Conservation (phyloP, 176 grass and related monocot genomes). For the Oryza meridionalis region DNA sequence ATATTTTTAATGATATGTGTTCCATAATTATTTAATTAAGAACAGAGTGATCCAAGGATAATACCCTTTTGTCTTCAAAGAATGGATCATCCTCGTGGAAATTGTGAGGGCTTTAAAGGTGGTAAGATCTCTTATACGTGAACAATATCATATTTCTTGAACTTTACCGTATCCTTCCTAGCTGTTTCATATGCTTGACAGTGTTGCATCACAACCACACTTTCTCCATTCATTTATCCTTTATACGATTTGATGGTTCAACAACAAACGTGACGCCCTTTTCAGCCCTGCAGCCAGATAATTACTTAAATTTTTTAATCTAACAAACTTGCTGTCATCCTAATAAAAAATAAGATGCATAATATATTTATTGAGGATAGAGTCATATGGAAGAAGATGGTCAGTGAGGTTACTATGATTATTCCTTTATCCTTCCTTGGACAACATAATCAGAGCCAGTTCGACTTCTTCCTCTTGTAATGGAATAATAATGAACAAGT, state of each 20-base stretch:
- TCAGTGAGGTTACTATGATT: slow-evolving; percentile 44
- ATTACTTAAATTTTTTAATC: background rate
- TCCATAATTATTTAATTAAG: background rate
- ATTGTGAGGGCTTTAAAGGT: slow-evolving; percentile 27
- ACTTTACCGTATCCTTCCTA: slow-evolving; percentile 23
- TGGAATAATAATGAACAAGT: slow-evolving; percentile 47
- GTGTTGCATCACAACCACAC: slow-evolving; percentile 11
- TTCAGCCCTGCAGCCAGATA: slow-evolving; percentile 14
- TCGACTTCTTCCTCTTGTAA: slow-evolving; percentile 62
- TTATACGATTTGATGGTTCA: slow-evolving; percentile 38
- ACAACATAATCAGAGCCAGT: slow-evolving; percentile 59
- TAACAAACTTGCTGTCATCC: slow-evolving; percentile 27
- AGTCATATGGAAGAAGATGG: slow-evolving; percentile 46
- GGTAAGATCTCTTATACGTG: slow-evolving; percentile 11
- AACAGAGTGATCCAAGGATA: background rate
- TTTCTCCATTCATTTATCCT: background rate
- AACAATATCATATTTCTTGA: slow-evolving; percentile 28
- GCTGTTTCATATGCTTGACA: slow-evolving; percentile 41
- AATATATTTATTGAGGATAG: slow-evolving; percentile 32
- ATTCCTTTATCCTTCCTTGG: slow-evolving; percentile 45
- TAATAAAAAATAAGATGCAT: slow-evolving; percentile 33
- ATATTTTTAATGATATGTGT: background rate
- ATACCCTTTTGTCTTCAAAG: background rate
- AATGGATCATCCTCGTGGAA: slow-evolving; percentile 24
- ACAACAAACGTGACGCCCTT: slow-evolving; percentile 18